These are phyloP conservation scores for Calonectria hawksworthii DNA, from an alignment of 2,329 filamentous ascomycete species.

Conservation along the genomic window DNA sequence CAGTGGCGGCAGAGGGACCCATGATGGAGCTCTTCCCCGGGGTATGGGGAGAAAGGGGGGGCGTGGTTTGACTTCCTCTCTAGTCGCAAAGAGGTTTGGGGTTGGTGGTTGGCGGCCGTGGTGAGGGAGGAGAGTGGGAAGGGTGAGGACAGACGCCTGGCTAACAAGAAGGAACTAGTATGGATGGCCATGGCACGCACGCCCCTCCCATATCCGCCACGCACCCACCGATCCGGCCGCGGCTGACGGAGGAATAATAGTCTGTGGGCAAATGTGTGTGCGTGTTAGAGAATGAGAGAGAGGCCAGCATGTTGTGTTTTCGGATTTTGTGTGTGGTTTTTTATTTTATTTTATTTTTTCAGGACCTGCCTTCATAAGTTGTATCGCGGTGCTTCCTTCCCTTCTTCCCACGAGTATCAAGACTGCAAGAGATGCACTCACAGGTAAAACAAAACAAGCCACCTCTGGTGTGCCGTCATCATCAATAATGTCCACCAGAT, in stretches of 20 bases:
- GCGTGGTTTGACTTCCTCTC: slow-evolving; percentile 10
- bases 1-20: slow-evolving; percentile 15
- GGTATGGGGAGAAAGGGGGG: neutral
- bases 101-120: neutral
- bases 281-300: neutral
- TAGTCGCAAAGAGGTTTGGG: slow-evolving; percentile 13
- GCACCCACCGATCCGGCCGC: slow-evolving; percentile 7
- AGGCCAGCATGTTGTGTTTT: neutral
- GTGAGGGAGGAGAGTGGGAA: neutral
- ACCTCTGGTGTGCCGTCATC: neutral
- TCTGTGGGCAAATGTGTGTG: neutral
- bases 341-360: neutral
- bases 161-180: slow-evolving; percentile 1
- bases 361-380: neutral
- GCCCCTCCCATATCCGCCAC: slow-evolving; percentile 11
- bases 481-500: neutral
- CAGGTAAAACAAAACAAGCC: neutral
- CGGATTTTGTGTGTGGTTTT: neutral
- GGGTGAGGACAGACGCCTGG: neutral
- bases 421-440: neutral
- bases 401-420: neutral
- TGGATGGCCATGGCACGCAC: slow-evolving; percentile 9
- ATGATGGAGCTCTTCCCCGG: slow-evolving; percentile 4
- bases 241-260: neutral
- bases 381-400: neutral